A percentile compares a stretch with the other conserved stretches of the same genome.
Conservation (phyloP, 2,329 filamentous ascomycete genomes). For the Arthroderma uncinatum region DNA sequence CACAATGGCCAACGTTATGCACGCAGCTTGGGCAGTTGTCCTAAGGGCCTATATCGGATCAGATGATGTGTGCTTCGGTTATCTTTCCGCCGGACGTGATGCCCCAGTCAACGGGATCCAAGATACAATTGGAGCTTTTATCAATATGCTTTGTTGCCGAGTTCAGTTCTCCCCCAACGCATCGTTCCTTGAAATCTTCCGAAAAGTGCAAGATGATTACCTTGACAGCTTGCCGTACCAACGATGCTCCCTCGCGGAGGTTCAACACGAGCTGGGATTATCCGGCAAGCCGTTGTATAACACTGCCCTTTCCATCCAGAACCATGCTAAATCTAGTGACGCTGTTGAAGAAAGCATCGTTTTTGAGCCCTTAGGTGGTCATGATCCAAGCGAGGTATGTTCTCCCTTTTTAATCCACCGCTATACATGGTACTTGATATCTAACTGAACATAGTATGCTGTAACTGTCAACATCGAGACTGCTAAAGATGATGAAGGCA, state of each 20-base stretch:
- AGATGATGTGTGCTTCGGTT: conserved; percentile 25
- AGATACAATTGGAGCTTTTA: conserved; percentile 33
- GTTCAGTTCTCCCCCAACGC: conserved; percentile 10
- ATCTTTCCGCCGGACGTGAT: conserved; percentile 25
- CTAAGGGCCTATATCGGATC: conserved; percentile 14
- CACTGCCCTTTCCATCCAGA: conserved; percentile 15
- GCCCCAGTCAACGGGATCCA: conserved; percentile 30
- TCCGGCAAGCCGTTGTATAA: conserved; percentile 14
- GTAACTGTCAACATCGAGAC: conserved; percentile 26
- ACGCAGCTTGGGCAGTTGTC: conserved; percentile 21
- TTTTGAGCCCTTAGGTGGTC: conserved; percentile 11
- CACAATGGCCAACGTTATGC: conserved; percentile 20
- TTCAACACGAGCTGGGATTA: conserved; percentile 13
- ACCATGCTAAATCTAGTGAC: conserved; percentile 11
- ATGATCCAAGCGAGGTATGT: conserved; percentile 16
- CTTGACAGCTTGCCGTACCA: conserved; percentile 14
- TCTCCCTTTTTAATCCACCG: background rate
- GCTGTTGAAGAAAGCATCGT: conserved; percentile 10
- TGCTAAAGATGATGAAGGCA: conserved; percentile 25
- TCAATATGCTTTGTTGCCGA: conserved; percentile 30
- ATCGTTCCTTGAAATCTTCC: conserved; percentile 10
- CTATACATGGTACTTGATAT: background rate
- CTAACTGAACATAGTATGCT: conserved; percentile 23
- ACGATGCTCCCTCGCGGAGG: conserved; percentile 13
- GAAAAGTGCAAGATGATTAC: conserved; percentile 13